These are phyloP conservation scores for Venturia nashicola DNA, from an alignment of 2,329 filamentous ascomycete genomes.

Conservation along the genomic window DNA sequence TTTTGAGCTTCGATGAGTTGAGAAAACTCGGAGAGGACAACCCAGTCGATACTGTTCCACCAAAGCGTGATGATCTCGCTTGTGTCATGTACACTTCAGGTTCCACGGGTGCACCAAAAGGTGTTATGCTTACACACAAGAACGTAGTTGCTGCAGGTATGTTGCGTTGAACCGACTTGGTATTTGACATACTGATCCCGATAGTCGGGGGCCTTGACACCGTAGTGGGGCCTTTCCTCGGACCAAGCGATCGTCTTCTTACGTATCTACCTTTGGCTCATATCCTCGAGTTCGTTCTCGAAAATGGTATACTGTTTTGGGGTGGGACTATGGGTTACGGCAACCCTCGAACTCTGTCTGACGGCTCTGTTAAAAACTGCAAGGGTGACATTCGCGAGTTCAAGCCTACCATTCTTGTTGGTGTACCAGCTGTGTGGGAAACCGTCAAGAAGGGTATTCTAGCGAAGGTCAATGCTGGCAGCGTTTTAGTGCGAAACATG, in stretches of 20 bases:
- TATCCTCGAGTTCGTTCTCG: constrained; percentile 92
- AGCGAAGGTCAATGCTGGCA: constrained; percentile 60
- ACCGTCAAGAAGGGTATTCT: constrained; percentile 92
- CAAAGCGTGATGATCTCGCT: constrained; percentile 63
- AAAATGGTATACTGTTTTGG: constrained; percentile 80
- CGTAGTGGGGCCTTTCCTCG: constrained; percentile 67
- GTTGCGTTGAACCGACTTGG: constrained; percentile 18
- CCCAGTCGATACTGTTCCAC: constrained; percentile 57
- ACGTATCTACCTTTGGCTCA: constrained; percentile 91
- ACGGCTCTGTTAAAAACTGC: constrained; percentile 77
- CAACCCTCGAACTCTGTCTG: constrained; percentile 77
- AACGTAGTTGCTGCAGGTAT: constrained; percentile 66
- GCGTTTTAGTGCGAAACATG: constrained; percentile 57
- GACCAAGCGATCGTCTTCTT: constrained; percentile 65
- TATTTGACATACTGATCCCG: constrained; percentile 2
- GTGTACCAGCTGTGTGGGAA: constrained; percentile 95
- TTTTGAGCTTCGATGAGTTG: constrained; percentile 45
- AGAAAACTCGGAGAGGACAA: constrained; percentile 48
- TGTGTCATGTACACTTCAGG: constrained; percentile 80
- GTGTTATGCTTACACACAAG: constrained; percentile 70
- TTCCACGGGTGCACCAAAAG: constrained; percentile 80
- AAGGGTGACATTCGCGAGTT: constrained; percentile 90
- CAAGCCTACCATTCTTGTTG: constrained; percentile 77
- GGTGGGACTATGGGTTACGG: constrained; percentile 91
- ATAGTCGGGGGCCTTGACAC: constrained; percentile 64